Percentiles rank a stretch among this genome's conserved stretches.
phyloP scores from a whole-genome alignment of 768 basidiomycete species.

The Ramaria sp. region DNA sequence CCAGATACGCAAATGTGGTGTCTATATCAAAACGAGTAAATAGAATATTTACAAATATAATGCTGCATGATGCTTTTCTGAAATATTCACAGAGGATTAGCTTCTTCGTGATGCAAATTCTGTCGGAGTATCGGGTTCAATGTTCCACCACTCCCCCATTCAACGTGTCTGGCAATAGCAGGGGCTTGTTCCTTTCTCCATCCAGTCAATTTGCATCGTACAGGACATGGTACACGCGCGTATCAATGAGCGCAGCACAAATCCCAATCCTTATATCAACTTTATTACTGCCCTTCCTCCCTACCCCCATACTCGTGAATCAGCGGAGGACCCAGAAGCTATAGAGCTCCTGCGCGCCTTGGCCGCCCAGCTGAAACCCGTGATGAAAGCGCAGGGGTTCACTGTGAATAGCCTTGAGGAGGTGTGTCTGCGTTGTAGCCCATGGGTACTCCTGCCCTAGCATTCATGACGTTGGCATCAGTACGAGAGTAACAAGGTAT shows the following conservation, averaged over 20 bases:
- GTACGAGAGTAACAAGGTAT: conserved; percentile 73
- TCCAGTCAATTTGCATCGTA: no score
- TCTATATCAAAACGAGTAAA: no score
- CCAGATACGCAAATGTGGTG: no score
- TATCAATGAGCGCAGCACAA: conserved; percentile 54
- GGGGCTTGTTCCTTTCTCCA: no score
- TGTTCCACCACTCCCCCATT: no score
- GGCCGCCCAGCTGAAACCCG: conserved; percentile 71
- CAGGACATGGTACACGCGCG: conserved; percentile 75
- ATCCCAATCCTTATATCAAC: conserved; percentile 68
- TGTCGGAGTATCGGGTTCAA: no score
- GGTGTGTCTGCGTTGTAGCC: conserved; percentile 27
- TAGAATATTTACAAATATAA: no score
- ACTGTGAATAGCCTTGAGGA: conserved; percentile 72
- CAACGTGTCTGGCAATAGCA: no score
- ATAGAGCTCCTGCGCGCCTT: conserved; percentile 64
- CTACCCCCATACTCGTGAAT: conserved; percentile 19
- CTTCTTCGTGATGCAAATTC: no score
- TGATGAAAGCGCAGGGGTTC: conserved; percentile 77
- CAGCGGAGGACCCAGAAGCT: conserved; percentile 36
- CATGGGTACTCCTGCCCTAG: not conserved
- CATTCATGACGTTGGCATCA: conserved; percentile 18
- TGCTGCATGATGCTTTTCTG: no score
- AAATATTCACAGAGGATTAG: no score
- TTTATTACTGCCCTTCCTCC: conserved; percentile 54